phyloP scores from a whole-genome alignment of 1,284 basidiomycete genomes.

The Neonothopanus nambi region DNA sequence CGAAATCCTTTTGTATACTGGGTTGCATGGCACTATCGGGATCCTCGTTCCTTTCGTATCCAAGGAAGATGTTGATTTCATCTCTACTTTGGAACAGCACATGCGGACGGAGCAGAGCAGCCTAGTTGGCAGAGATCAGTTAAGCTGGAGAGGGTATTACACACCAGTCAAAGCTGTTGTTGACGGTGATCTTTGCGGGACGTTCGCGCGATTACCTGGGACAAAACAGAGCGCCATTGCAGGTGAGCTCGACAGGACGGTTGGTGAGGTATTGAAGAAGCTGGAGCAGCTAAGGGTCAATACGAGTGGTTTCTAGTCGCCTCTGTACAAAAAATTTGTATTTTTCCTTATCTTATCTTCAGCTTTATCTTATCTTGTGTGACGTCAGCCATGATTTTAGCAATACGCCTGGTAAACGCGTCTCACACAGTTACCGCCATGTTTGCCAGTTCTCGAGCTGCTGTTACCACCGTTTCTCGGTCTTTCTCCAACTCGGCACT shows the following conservation, averaged over 20 bases:
- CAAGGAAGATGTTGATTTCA: constrained; percentile 97
- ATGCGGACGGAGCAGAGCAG: constrained; percentile 89
- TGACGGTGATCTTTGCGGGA: constrained; percentile 90
- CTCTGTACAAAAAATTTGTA: not conserved
- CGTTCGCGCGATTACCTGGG: constrained; percentile 72
- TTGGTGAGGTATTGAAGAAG: constrained; percentile 95
- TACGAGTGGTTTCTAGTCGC: constrained; percentile 79
- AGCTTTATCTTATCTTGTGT: not conserved
- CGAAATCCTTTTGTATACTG: constrained; percentile 92
- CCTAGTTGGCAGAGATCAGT: constrained; percentile 90
- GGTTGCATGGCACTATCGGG: constrained; percentile 92
- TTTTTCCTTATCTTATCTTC: no score
- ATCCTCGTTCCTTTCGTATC: constrained; percentile 94
- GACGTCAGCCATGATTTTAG: no score
- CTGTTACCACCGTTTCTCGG: not conserved
- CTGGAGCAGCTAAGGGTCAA: constrained; percentile 88
- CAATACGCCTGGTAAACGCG: no score
- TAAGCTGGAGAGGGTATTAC: constrained; percentile 93
- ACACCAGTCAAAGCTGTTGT: constrained; percentile 91
- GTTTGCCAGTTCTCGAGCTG: no score
- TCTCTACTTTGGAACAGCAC: constrained; percentile 94
- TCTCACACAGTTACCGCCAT: not conserved
- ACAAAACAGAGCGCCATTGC: constrained; percentile 82
- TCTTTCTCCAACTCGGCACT: not conserved
- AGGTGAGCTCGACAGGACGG: constrained; percentile 83